These are phyloP conservation scores for Zymoseptoria ardabiliae DNA, from an alignment of 2,329 filamentous ascomycete genomes.

Conservation along the genomic window DNA sequence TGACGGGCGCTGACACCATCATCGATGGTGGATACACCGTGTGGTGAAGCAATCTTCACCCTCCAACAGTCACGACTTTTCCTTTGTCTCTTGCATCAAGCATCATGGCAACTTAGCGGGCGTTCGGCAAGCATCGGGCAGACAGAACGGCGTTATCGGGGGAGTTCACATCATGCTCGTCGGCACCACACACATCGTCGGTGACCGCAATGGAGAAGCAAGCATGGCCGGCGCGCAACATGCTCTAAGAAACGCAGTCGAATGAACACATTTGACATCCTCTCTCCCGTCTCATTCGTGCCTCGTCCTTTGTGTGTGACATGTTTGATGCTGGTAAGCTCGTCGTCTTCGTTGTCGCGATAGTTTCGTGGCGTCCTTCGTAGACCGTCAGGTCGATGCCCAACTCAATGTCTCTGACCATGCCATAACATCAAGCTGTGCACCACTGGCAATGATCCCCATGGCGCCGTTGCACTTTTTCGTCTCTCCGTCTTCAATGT, in stretches of 20 bases:
- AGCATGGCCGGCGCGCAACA: not conserved
- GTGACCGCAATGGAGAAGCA: not conserved
- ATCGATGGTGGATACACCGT: slow-evolving; percentile 65
- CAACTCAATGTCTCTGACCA: not conserved
- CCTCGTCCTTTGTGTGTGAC: not conserved
- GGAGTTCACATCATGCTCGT: not conserved
- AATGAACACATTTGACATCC: not conserved
- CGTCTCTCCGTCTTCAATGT: not conserved
- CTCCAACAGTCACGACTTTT: not conserved
- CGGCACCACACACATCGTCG: not conserved
- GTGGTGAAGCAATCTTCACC: slow-evolving; percentile 29
- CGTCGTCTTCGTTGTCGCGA: not conserved
- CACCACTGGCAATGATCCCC: not conserved
- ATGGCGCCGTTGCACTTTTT: not conserved
- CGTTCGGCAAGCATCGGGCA: slow-evolving; percentile 3
- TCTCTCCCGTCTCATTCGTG: not conserved
- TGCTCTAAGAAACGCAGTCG: not conserved
- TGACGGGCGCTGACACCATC: slow-evolving; percentile 68
- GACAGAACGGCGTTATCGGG: not conserved
- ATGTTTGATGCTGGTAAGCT: not conserved
- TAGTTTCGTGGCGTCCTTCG: not conserved
- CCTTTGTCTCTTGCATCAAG: slow-evolving; percentile 1
- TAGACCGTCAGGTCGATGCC: not conserved
- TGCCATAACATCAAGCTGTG: not conserved
- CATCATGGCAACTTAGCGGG: slow-evolving; percentile 6